Evolutionary conservation across 139 green algal genomes (phyloP), one percentile per base, ranked within the genome.

Genomic region (Limnomonas spitsbergensis): DNA sequence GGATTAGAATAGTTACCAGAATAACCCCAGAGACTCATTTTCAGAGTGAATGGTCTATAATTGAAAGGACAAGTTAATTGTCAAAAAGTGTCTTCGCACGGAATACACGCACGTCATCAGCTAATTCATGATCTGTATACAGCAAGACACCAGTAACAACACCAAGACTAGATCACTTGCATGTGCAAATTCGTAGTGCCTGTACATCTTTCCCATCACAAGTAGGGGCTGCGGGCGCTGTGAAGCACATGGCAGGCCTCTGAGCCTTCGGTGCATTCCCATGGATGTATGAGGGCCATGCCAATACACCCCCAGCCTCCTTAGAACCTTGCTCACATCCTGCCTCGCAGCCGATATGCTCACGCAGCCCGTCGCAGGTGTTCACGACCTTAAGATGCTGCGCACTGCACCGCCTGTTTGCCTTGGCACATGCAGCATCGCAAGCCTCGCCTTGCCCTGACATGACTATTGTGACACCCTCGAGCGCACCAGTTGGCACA

Each of bases 281-380:
- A 20, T 85, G 77, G 0, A 94, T 68, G 61, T 94, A 94, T 0
- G 67, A 83, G 7, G 91, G 91, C 47, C 76, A 75, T 27, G 56
- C 40, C 3, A 71, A 71, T 1, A 56, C 81, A 20, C 14, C 56
- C 9, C 9, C 29, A 20, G 4, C 56, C 29, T 70, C 7, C 14
- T 70, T 70, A 4, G n/a, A 4, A 32, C 56, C 24, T 4, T 24
- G 7, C 56, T 70, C 56, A 32, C 56, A 70, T 4, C 56, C 69
- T 24, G 76, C 76, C 73, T 83, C 73, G 9, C 77, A 83, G 38
- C 69, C 79, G 38, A 91, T 86, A 29, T 87, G 77, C 39, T 88
- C 81, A 2, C 92, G 77, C 73, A 95, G 78, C 3, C 74, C 53
- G 78, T 95, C 90, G 74, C 91, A 95, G 74, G 81, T 80, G 78